Conservation (phyloP, 2,329 filamentous ascomycete species). For the Epichloe baconii region DNA sequence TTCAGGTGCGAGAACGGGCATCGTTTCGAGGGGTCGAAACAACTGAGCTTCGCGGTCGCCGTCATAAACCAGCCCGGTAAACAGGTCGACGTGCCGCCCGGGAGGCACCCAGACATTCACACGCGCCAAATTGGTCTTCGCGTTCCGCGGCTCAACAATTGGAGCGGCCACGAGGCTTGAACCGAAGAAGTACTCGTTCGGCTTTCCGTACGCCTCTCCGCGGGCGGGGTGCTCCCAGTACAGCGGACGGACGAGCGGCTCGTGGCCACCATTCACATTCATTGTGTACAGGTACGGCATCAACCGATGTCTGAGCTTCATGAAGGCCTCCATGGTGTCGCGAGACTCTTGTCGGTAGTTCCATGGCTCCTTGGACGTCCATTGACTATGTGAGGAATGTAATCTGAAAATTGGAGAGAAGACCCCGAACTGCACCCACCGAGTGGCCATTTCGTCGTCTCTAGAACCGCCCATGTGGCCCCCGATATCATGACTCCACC, state of each 20-base stretch:
- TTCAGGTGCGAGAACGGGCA: slow-evolving; percentile 28
- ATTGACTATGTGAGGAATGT: slow-evolving; percentile 43
- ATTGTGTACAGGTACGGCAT: slow-evolving; percentile 47
- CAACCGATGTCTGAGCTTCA: slow-evolving; percentile 42
- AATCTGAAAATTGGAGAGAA: slow-evolving; percentile 49
- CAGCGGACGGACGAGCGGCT: slow-evolving; percentile 45
- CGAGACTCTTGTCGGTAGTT: slow-evolving; percentile 26
- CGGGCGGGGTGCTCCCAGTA: slow-evolving; percentile 44
- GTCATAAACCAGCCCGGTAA: slow-evolving; percentile 43
- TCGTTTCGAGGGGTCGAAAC: slow-evolving; percentile 32
- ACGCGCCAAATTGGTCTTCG: slow-evolving; percentile 29
- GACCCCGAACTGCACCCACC: slow-evolving; percentile 50
- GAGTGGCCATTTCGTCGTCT: slow-evolving; percentile 43
- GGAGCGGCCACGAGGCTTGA: slow-evolving; percentile 41
- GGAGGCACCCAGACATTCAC: slow-evolving; percentile 44
- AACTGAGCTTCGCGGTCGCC: slow-evolving; percentile 38
- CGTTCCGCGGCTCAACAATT: slow-evolving; percentile 36
- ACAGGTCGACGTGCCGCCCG: slow-evolving; percentile 41
- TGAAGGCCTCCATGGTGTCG: slow-evolving; percentile 32
- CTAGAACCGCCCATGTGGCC: slow-evolving; percentile 43
- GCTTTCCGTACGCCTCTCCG: slow-evolving; percentile 39
- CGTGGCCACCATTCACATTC: slow-evolving; percentile 32
- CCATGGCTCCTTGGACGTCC: slow-evolving; percentile 52
- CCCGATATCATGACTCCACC: slow-evolving; percentile 59
- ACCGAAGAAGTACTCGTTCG: slow-evolving; percentile 48